Percentiles rank a stretch among this genome's conserved stretches.
Conservation (phyloP, 2,329 filamentous ascomycete genomes). For the Sphaerulina musiva region DNA sequence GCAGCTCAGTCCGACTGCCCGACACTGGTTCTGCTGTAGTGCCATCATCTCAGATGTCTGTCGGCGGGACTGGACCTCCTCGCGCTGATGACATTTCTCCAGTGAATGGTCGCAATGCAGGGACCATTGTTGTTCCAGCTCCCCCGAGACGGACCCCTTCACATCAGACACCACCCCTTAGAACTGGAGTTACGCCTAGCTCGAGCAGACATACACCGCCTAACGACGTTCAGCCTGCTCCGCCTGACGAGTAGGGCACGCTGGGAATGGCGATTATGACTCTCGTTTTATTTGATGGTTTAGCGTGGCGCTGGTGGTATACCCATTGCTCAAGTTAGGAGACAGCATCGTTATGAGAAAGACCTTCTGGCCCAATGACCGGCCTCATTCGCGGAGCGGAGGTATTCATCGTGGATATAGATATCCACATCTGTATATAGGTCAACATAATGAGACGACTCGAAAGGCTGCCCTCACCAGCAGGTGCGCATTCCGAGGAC, state of each 20-base stretch:
- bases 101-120: constrained; percentile 14
- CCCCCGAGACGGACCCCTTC: constrained; percentile 17
- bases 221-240: not conserved
- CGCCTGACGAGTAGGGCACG: not conserved
- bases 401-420: not conserved
- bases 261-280: not conserved
- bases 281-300: constrained; percentile 2
- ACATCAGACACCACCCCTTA: constrained; percentile 5
- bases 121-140: constrained; percentile 26
- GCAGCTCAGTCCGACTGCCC: not conserved
- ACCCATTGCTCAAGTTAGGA: not conserved
- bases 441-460: not conserved
- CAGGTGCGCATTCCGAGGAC: no score
- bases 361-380: not conserved
- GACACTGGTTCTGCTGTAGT: not conserved
- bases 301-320: constrained; percentile 14
- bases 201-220: constrained; percentile 1
- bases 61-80: constrained; percentile 18
- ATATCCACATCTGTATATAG: not conserved
- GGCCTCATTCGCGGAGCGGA: not conserved
- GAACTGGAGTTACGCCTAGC: not conserved
- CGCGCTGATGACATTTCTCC: constrained; percentile 30
- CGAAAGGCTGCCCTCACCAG: not conserved
- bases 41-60: not conserved
- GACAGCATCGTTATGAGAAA: not conserved